phyloP scores from a whole-genome alignment of 345 rosid species.

The Boechera divaricarpa region DNA sequence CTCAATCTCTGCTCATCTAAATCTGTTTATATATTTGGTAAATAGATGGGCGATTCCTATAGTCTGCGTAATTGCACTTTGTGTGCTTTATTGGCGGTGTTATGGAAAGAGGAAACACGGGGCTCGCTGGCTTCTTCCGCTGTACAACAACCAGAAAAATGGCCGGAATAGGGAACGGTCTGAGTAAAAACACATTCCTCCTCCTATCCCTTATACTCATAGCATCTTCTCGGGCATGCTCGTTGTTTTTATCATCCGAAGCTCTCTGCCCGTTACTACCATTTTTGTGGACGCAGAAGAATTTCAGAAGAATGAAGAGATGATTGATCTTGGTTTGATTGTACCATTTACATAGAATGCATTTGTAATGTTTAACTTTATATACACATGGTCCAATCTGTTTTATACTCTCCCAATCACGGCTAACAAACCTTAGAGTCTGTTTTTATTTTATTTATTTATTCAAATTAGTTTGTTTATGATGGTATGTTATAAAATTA shows the following conservation, averaged over 20 bases:
- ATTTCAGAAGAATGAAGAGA: constrained; percentile 33
- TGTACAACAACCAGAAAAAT: constrained; percentile 63
- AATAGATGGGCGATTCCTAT: constrained; percentile 95
- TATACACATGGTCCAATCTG: constrained; percentile 12
- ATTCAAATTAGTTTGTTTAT: constrained; percentile 22
- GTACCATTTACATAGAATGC: constrained; percentile 40
- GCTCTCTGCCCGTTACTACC: constrained; percentile 46
- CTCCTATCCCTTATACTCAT: constrained; percentile 24
- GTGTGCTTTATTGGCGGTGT: constrained; percentile 83
- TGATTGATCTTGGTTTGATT: constrained; percentile 44
- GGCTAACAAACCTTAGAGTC: not conserved
- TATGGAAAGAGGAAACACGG: constrained; percentile 78
- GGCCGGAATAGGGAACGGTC: constrained; percentile 74
- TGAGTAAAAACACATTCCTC: constrained; percentile 52
- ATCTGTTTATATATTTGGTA: constrained; percentile 16
- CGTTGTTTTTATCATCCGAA: constrained; percentile 46
- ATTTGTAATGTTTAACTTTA: constrained; percentile 37
- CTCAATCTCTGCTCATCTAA: not conserved
- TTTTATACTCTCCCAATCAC: constrained; percentile 18
- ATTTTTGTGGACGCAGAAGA: constrained; percentile 43
- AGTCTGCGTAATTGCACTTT: constrained; percentile 52
- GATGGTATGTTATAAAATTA: not conserved
- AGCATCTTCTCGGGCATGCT: constrained; percentile 46
- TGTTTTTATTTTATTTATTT: constrained; percentile 6
- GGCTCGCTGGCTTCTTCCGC: constrained; percentile 72